phyloP scores from a whole-genome alignment of 1,139 yeast species.

The Blastobotrys persicus region DNA sequence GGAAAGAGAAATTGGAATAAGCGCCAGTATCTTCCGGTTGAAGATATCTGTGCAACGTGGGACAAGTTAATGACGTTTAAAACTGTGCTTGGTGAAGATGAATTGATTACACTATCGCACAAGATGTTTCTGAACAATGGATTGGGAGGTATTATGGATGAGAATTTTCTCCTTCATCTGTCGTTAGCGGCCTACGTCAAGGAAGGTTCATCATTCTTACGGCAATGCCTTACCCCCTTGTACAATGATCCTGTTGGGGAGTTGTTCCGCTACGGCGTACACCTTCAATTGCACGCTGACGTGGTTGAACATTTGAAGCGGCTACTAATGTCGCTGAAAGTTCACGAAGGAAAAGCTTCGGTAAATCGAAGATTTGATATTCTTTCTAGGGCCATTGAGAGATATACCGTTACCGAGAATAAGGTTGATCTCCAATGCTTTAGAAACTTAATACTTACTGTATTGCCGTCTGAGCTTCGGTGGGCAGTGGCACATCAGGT shows the following conservation, averaged over 20 bases:
- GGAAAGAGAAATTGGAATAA: too few species aligned
- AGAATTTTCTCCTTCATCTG: background rate
- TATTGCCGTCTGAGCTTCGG: slow-evolving; percentile 1
- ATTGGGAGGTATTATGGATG: too few species aligned
- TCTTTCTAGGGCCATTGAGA: background rate
- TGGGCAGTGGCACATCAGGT: background rate
- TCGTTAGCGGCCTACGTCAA: background rate
- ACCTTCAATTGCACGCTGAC: background rate
- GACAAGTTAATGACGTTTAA: too few species aligned
- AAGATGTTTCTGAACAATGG: too few species aligned
- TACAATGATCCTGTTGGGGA: background rate
- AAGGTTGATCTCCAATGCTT: background rate
- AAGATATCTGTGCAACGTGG: too few species aligned
- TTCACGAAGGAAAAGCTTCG: background rate
- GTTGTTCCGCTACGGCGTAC: background rate
- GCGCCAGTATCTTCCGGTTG: too few species aligned
- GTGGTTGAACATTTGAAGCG: background rate
- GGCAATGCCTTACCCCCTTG: background rate
- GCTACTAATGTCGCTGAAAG: background rate
- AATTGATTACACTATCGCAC: too few species aligned
- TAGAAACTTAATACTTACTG: background rate
- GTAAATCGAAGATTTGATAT: background rate
- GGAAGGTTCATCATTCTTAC: background rate
- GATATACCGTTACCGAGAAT: background rate
- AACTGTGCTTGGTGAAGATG: too few species aligned